Conservation (phyloP, 495 filamentous ascomycete species). For the Penicillium nucicola region DNA sequence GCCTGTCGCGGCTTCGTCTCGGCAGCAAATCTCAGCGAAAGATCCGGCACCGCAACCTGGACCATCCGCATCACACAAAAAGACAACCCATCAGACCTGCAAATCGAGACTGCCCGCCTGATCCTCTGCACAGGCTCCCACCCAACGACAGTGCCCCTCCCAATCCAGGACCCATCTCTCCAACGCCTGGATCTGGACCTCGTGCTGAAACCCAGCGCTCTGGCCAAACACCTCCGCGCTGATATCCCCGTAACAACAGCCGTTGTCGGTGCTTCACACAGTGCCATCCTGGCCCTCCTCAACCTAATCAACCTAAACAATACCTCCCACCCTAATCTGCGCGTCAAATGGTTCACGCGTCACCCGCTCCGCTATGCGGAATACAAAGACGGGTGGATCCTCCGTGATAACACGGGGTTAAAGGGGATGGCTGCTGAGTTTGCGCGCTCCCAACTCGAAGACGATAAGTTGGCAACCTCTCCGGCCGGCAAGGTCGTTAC, state of each 20-base stretch:
- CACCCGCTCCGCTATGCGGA: constrained; percentile 59
- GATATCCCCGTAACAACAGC: constrained; percentile 39
- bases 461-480: constrained; percentile 42
- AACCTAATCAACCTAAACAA: constrained; percentile 54
- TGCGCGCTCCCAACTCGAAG: constrained; percentile 54
- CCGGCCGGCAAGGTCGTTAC: constrained; percentile 47
- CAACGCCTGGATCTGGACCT: constrained; percentile 51
- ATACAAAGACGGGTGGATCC: constrained; percentile 59
- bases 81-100: constrained; percentile 27
- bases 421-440: constrained; percentile 60
- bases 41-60: constrained; percentile 31
- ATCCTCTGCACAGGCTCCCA: constrained; percentile 58
- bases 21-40: constrained; percentile 33
- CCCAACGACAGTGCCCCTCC: constrained; percentile 44
- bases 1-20: constrained; percentile 40
- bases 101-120: constrained; percentile 38
- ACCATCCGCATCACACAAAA: constrained; percentile 36
- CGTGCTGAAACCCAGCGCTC: constrained; percentile 51
- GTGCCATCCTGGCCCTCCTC: constrained; percentile 57
- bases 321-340: constrained; percentile 47
- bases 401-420: constrained; percentile 61
- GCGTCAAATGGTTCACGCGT: constrained; percentile 59
- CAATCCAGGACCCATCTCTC: constrained; percentile 27
- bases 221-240: constrained; percentile 39
- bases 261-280: constrained; percentile 60